Conservation (phyloP, 257 asterid genomes). For the Solanum rostratum region DNA sequence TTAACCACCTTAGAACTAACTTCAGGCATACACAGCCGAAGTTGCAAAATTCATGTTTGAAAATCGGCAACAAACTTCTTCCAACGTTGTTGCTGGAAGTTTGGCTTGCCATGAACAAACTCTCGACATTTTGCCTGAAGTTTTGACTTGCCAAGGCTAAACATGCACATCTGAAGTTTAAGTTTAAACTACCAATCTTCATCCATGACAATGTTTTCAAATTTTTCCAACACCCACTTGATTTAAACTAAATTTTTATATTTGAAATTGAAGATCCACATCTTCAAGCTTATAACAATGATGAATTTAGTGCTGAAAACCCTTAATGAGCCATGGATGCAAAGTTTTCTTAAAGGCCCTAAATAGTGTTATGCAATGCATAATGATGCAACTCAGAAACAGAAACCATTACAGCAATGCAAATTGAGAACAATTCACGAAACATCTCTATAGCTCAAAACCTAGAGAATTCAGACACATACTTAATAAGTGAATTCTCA, state of each 20-base stretch:
- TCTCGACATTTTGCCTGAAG: background rate
- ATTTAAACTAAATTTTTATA: background rate
- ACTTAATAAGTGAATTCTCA: background rate
- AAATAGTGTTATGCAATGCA: background rate
- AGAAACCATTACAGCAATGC: background rate
- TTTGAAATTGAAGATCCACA: background rate
- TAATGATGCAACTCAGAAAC: background rate
- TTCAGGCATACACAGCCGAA: background rate
- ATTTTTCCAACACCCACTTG: background rate
- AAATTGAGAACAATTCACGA: background rate
- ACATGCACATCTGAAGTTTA: background rate
- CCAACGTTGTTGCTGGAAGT: background rate
- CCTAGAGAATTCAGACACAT: background rate
- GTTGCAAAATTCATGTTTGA: background rate
- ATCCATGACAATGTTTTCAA: background rate
- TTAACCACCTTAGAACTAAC: background rate
- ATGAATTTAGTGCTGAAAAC: background rate
- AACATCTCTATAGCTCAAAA: background rate
- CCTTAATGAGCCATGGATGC: background rate
- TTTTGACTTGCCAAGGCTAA: background rate
- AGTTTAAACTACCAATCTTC: background rate
- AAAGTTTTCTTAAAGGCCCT: background rate
- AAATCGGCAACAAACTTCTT: background rate
- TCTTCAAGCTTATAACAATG: background rate
- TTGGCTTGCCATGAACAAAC: background rate